Evolutionary conservation across 768 basidiomycete species (phyloP).

Genomic region (Neoboletus brunneissimus): DNA sequence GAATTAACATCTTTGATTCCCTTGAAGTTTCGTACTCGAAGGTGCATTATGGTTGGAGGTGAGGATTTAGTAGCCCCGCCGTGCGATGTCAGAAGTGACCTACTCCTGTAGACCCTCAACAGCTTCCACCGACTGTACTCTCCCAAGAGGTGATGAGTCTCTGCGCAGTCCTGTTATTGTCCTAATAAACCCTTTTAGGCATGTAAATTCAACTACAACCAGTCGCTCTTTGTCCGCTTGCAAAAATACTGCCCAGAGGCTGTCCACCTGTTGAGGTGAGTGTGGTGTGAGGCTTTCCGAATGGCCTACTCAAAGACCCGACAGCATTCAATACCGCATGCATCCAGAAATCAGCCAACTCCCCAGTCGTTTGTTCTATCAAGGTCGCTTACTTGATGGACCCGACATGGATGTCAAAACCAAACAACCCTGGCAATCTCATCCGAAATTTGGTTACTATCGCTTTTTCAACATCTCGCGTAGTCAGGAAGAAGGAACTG

Average conservation of each 20-base stretch:
- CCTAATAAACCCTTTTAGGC: constrained; percentile 43
- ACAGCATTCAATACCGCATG: constrained; percentile 99
- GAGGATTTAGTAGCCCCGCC: constrained; percentile 2
- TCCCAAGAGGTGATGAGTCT: constrained; percentile 49
- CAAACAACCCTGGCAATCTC: constrained; percentile 77
- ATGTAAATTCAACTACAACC: constrained; percentile 72
- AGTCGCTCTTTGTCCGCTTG: constrained; percentile 90
- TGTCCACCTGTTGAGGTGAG: constrained; percentile 86
- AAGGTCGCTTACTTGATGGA: constrained; percentile 76
- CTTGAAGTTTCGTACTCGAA: constrained; percentile 77
- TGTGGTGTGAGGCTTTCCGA: background rate
- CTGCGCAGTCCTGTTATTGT: constrained; percentile 20
- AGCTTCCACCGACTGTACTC: constrained; percentile 91
- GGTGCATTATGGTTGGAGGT: constrained; percentile 94
- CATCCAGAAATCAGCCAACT: constrained; percentile 92
- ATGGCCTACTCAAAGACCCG: background rate
- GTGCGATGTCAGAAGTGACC: background rate
- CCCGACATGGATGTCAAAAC: constrained; percentile 87
- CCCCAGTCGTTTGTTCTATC: constrained; percentile 87
- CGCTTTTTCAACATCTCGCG: constrained; percentile 80
- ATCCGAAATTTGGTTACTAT: constrained; percentile 78
- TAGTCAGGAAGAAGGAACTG: constrained; percentile 56
- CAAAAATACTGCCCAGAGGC: constrained; percentile 77
- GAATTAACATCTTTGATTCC: constrained; percentile 95
- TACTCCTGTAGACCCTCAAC: constrained; percentile 64